Base-by-base conservation (phyloP, 2,329 filamentous ascomycete species). In the Nemania sp. region DNA sequence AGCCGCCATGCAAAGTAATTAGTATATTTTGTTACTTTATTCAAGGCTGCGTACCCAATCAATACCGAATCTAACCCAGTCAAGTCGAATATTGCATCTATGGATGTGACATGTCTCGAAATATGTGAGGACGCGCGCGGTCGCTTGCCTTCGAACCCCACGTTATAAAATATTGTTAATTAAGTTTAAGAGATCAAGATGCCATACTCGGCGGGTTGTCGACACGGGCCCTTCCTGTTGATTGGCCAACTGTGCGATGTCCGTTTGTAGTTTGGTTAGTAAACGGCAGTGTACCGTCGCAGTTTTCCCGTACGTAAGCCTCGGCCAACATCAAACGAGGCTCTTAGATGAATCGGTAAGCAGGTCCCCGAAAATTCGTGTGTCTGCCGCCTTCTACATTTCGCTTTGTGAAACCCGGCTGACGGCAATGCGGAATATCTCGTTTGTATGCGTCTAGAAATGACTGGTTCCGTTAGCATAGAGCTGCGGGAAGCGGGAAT, bases 261-360 rank as follows among this genome's bases (percentile, higher is more conserved):
- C 32, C 32, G 54, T 63, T 60, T 62, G 63, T 11, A 38, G 49
- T 60, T 52, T 54, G 27, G 13, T 49, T 53, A 24, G 55, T 55
- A 10, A 18, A 38, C 43, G 20, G 52, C 24, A 35, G 18, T 29
- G 29, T 60, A 51, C 27, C 35, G 60, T 55, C 13, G n/a, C n/a
- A 59, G 20, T 38, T 27, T 22, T 13, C 15, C 29, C 18, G n/a
- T 7, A 1, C n/a, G 22, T 26, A 15, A 10, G n/a, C 15, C n/a
- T 47, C 20, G 11, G 18, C 1, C 10, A n/a, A 13, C 11, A 51
- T 24, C 15, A n/a, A 22, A 55, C 10, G 3, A 47, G 20, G 24
- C 20, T 20, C 35, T 13, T 4, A 22, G 22, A 63, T 56, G 51
- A 55, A 61, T 26, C 18, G n/a, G 29, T 13, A n/a, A 29, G 18